phyloP scores from a whole-genome alignment of 1,284 basidiomycete genomes.

The Cystobasidium sp. region DNA sequence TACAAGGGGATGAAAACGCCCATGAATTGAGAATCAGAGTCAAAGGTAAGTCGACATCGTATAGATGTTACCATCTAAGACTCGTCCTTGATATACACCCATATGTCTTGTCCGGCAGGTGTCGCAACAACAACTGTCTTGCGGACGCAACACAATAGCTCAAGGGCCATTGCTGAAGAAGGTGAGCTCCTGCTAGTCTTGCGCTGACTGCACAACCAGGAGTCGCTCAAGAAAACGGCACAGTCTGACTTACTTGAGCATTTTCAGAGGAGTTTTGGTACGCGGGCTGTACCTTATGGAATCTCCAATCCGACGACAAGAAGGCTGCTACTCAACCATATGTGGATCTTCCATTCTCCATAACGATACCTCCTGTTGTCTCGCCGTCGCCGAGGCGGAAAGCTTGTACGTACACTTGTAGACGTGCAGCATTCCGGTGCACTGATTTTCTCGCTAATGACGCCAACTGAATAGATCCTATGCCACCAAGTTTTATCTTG shows the following conservation, averaged over 20 bases:
- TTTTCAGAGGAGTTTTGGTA: slow-evolving; percentile 42
- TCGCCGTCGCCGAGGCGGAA: slow-evolving; percentile 10
- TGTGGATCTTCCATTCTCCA: slow-evolving; percentile 30
- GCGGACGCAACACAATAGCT: slow-evolving; percentile 23
- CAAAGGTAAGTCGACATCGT: slow-evolving; percentile 13
- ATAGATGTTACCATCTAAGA: not conserved
- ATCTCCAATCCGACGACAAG: slow-evolving; percentile 22
- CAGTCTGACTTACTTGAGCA: not conserved
- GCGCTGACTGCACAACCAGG: too few species aligned
- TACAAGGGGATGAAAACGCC: slow-evolving; percentile 28
- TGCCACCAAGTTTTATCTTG: slow-evolving; percentile 40
- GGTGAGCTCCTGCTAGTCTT: slow-evolving; percentile 2
- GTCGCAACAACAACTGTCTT: slow-evolving; percentile 31
- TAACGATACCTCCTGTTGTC: slow-evolving; percentile 20
- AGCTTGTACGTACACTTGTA: slow-evolving; percentile 15
- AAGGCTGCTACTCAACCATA: slow-evolving; percentile 11
- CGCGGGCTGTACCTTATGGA: slow-evolving; percentile 31
- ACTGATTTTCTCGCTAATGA: not conserved
- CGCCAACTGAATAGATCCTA: slow-evolving; percentile 8
- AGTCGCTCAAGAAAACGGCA: not conserved
- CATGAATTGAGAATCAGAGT: slow-evolving; percentile 32
- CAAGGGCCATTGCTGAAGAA: slow-evolving; percentile 37
- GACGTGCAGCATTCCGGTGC: not conserved
- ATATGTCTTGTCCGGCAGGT: not conserved
- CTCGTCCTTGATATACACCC: not conserved